phyloP scores from a whole-genome alignment of 352 stramenopile species.

The Globisporangium parvum region DNA sequence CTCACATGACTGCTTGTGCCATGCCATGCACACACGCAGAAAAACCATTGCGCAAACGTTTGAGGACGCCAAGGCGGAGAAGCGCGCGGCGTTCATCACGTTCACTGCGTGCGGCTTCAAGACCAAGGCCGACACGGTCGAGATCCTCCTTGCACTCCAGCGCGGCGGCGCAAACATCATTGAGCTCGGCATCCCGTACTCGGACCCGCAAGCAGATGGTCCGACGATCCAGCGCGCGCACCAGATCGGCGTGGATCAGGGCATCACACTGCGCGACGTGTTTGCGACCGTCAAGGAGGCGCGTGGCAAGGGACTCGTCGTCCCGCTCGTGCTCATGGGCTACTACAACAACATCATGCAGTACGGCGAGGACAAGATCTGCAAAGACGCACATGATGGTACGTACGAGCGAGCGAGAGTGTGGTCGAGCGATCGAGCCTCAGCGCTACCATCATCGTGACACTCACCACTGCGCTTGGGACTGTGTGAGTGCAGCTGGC shows the following conservation, averaged over 20 bases:
- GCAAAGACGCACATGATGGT: constrained; percentile 69
- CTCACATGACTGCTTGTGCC: neutral
- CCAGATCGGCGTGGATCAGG: constrained; percentile 92
- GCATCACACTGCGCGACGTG: constrained; percentile 91
- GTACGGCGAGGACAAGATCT: constrained; percentile 93
- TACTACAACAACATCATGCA: constrained; percentile 99
- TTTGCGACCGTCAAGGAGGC: constrained; percentile 91
- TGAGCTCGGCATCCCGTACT: constrained; percentile 97
- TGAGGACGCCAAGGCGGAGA: constrained; percentile 55
- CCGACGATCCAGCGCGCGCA: constrained; percentile 96
- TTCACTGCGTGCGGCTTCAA: constrained; percentile 97
- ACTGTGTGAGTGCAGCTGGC: constrained; percentile 46
- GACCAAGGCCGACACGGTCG: constrained; percentile 91
- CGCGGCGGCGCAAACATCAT: constrained; percentile 96
- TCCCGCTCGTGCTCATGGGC: constrained; percentile 98
- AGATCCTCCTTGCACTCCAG: constrained; percentile 95
- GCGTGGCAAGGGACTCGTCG: constrained; percentile 86
- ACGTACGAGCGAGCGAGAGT: neutral
- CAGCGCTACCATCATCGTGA: too few relatives aligned
- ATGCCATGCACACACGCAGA: constrained; percentile 17
- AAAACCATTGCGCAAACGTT: constrained; percentile 63
- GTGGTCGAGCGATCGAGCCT: too few relatives aligned
- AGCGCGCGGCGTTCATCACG: constrained; percentile 92
- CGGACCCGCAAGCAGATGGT: constrained; percentile 97
- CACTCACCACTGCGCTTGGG: too few relatives aligned